These are phyloP conservation scores for Puccinia hordei DNA, from an alignment of 1,284 basidiomycete species.

Conservation along the genomic window DNA sequence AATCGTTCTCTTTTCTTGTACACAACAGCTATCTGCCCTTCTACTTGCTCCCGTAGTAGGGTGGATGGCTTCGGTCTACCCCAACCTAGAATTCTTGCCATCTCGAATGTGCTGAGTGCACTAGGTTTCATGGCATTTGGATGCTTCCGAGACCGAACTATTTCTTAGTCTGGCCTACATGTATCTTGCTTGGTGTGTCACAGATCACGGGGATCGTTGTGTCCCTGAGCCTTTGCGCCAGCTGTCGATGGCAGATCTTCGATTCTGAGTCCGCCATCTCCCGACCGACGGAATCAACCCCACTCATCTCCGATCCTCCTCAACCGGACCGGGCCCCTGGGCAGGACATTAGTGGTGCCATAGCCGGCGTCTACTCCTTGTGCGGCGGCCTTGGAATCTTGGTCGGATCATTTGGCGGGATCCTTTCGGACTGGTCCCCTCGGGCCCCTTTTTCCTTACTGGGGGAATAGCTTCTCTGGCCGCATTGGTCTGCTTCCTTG, in stretches of 20 bases:
- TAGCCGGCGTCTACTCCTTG: constrained; percentile 34
- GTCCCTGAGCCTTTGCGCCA: constrained; percentile 23
- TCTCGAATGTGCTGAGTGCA: constrained; percentile 16
- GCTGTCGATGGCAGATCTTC: constrained; percentile 22
- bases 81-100: constrained; percentile 17
- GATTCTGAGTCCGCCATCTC: background rate
- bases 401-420: constrained; percentile 13
- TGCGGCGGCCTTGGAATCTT: constrained; percentile 24
- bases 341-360: constrained; percentile 28
- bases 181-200: constrained; percentile 11
- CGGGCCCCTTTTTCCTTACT: constrained; percentile 1
- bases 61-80: constrained; percentile 3
- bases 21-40: constrained; percentile 9
- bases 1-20: background rate
- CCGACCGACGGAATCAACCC: background rate
- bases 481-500: constrained; percentile 7
- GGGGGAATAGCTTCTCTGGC: background rate
- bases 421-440: constrained; percentile 23
- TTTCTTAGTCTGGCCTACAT: constrained; percentile 14
- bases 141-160: constrained; percentile 11
- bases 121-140: constrained; percentile 9
- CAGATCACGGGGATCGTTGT: constrained; percentile 30
- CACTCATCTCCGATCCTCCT: background rate
- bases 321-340: background rate
- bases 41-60: constrained; percentile 20